Percentiles rank a stretch among this genome's conserved stretches.
Conservation (phyloP, 768 basidiomycete species). For the Pulveroboletus sp. region DNA sequence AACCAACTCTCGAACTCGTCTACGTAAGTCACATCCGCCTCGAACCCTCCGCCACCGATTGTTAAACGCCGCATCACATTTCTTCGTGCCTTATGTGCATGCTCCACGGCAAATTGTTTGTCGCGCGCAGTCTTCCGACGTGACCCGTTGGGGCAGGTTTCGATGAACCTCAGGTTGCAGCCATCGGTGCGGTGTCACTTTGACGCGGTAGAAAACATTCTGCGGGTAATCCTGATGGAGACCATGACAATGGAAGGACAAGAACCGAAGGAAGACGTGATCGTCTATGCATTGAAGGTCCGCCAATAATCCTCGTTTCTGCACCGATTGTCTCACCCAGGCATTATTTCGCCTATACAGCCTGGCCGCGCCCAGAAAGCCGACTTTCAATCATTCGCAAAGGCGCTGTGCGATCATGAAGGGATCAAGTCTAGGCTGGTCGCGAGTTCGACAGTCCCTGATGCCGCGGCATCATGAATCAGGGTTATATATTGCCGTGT, state of each 20-base stretch:
- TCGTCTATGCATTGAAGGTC: conserved; percentile 66
- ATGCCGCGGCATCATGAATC: conserved; percentile 15
- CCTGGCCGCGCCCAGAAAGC: conserved; percentile 43
- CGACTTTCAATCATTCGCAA: conserved; percentile 53
- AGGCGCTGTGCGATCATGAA: conserved; percentile 39
- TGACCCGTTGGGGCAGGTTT: conserved; percentile 65
- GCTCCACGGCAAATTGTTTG: neutral
- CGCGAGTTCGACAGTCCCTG: conserved; percentile 1
- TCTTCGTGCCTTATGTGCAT: neutral
- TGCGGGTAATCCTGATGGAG: conserved; percentile 56
- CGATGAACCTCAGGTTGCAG: conserved; percentile 59
- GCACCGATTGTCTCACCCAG: neutral
- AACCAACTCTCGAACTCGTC: conserved; percentile 22
- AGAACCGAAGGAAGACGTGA: conserved; percentile 38
- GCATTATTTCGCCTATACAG: conserved; percentile 12
- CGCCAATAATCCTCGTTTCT: conserved; percentile 4
- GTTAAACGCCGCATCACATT: conserved; percentile 11
- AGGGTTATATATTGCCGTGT: neutral
- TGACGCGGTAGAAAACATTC: conserved; percentile 49
- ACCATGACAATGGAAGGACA: conserved; percentile 27
- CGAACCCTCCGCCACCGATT: conserved; percentile 18
- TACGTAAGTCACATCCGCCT: conserved; percentile 29
- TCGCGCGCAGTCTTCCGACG: conserved; percentile 56
- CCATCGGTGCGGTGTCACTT: conserved; percentile 55
- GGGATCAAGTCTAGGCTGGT: conserved; percentile 21